Conservation (phyloP, 306 rosid genomes). For the Astragalus membranaceus region DNA sequence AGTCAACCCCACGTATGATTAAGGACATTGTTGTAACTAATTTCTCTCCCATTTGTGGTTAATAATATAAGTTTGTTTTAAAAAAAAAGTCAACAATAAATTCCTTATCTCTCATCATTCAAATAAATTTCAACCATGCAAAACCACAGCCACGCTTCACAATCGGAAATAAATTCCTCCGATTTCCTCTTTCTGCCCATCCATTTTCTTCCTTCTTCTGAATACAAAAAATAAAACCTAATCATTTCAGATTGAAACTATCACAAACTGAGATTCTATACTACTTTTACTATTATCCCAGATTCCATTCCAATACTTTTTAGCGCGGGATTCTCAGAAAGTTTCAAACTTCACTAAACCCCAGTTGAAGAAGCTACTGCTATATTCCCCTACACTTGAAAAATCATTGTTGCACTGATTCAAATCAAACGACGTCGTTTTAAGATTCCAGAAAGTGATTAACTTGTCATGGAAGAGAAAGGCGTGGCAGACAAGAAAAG, state of each 20-base stretch:
- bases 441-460: not conserved
- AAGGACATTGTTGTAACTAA: too few species aligned
- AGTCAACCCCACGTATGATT: too few species aligned
- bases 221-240: not conserved
- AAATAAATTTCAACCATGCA: not conserved
- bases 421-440: not conserved
- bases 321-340: not conserved
- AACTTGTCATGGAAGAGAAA: conserved; percentile 26
- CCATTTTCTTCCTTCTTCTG: not conserved
- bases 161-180: not conserved
- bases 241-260: not conserved
- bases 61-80: not conserved
- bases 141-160: not conserved
- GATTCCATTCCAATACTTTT: not conserved
- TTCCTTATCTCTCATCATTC: not conserved
- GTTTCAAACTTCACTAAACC: not conserved
- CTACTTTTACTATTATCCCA: not conserved
- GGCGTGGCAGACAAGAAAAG: conserved; percentile 33
- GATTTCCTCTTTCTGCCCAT: not conserved
- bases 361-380: not conserved
- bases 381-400: not conserved
- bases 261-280: not conserved
- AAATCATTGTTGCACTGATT: not conserved
- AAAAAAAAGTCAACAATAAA: not conserved
- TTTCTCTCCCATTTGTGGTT: too few species aligned